These are phyloP conservation scores for Colletotrichum gloeosporioides DNA, from an alignment of 2,329 filamentous ascomycete species.

Conservation along the genomic window DNA sequence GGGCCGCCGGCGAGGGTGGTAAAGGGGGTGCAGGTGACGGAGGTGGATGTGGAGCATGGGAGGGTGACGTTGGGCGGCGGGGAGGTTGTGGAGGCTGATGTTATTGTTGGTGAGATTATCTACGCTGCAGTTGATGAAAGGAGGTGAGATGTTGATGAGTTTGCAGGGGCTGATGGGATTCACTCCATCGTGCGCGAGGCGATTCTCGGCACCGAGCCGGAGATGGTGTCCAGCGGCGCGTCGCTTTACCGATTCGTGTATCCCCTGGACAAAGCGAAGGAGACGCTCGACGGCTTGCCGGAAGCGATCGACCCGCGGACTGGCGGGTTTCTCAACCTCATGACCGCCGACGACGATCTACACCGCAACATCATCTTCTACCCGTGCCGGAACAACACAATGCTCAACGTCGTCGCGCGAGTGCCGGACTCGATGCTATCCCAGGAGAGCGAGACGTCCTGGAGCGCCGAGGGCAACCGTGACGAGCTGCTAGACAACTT, in stretches of 20 bases:
- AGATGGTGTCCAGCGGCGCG: neutral
- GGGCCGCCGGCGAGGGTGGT: neutral
- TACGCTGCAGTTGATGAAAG: accelerated
- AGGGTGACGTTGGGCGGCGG: neutral
- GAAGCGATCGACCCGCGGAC: neutral
- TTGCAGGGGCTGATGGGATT: conserved; percentile 10
- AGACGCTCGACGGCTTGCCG: neutral
- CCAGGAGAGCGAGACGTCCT: neutral
- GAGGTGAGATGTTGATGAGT: too few species aligned
- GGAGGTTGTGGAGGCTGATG: neutral
- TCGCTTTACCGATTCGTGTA: conserved; percentile 15
- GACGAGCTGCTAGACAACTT: conserved; percentile 1
- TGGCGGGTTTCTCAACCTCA: neutral
- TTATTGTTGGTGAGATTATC: neutral
- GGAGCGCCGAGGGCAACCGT: neutral
- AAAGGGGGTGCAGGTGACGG: neutral
- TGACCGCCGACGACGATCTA: conserved; percentile 1
- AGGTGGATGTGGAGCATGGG: conserved; percentile 1
- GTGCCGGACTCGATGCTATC: neutral
- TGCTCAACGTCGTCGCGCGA: conserved; percentile 4
- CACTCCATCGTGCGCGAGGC: conserved; percentile 5
- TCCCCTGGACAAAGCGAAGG: neutral
- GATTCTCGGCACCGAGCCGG: neutral
- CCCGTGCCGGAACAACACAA: neutral
- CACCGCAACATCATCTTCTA: conserved; percentile 14